Evolutionary conservation across 495 filamentous ascomycete species (phyloP).

Genomic region (Aspergillus asperescens): DNA sequence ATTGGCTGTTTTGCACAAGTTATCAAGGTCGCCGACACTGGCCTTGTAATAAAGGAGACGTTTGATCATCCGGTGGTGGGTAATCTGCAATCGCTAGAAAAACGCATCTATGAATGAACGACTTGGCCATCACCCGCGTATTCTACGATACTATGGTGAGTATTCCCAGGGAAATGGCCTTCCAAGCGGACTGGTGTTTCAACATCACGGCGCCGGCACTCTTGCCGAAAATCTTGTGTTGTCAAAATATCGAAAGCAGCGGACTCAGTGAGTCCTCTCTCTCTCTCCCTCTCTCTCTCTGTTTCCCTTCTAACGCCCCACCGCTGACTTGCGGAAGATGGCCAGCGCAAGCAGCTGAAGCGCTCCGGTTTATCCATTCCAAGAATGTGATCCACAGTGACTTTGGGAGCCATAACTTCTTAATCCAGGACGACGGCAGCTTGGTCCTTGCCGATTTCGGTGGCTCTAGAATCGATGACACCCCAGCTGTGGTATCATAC

Average conservation of each 20-base stretch:
- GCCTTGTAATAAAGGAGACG: neutral
- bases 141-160: conserved; percentile 5
- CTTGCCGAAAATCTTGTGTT: neutral
- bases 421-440: conserved; percentile 1
- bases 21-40: neutral
- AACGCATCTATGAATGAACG: conserved; percentile 7
- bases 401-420: conserved; percentile 1
- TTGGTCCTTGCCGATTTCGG: conserved; percentile 1
- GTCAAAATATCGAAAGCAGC: neutral
- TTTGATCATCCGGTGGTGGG: neutral
- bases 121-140: neutral
- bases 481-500: neutral
- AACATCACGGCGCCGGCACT: neutral
- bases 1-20: conserved; percentile 1
- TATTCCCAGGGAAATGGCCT: neutral
- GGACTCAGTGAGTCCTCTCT: neutral
- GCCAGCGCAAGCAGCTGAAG: neutral
- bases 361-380: neutral
- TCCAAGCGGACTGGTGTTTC: neutral
- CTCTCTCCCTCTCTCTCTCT: neutral
- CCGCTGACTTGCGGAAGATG: neutral
- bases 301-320: no score
- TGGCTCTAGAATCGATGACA: neutral
- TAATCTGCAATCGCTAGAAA: neutral
- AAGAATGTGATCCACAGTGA: conserved; percentile 1